These are phyloP conservation scores for Russula griseocarnosa DNA, from an alignment of 768 basidiomycete species.

Conservation along the genomic window DNA sequence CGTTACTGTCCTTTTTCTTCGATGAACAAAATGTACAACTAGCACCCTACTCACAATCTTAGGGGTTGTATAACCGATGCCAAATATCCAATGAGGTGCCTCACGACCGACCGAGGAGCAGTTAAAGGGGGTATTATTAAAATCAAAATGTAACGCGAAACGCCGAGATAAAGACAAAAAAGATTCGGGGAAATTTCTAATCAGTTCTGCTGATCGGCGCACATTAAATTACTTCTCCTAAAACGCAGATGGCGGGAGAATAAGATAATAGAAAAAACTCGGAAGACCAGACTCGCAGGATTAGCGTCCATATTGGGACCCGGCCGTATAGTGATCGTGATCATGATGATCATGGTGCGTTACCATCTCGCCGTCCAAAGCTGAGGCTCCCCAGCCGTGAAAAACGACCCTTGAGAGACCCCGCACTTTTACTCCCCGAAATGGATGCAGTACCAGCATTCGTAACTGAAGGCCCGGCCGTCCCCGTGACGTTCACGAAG, in stretches of 20 bases:
- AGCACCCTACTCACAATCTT: slow-evolving; percentile 1
- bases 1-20: neutral
- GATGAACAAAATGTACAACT: slow-evolving; percentile 13
- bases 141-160: slow-evolving; percentile 5
- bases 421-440: slow-evolving; percentile 52
- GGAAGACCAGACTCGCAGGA: neutral
- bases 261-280: neutral
- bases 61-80: slow-evolving; percentile 3
- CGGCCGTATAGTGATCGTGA: neutral
- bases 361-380: slow-evolving; percentile 50
- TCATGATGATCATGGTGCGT: slow-evolving; percentile 14
- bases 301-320: neutral
- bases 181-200: neutral
- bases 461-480: slow-evolving; percentile 33
- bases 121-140: slow-evolving; percentile 14
- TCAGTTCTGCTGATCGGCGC: slow-evolving; percentile 8
- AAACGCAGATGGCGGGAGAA: neutral
- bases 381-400: slow-evolving; percentile 73
- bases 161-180: neutral
- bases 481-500: slow-evolving; percentile 66
- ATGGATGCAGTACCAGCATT: slow-evolving; percentile 49
- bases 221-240: slow-evolving; percentile 6
- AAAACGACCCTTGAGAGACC: slow-evolving; percentile 68
- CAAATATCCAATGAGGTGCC: neutral
- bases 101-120: neutral